Conservation (phyloP, 257 asterid genomes). For the Mentha longifolia region DNA sequence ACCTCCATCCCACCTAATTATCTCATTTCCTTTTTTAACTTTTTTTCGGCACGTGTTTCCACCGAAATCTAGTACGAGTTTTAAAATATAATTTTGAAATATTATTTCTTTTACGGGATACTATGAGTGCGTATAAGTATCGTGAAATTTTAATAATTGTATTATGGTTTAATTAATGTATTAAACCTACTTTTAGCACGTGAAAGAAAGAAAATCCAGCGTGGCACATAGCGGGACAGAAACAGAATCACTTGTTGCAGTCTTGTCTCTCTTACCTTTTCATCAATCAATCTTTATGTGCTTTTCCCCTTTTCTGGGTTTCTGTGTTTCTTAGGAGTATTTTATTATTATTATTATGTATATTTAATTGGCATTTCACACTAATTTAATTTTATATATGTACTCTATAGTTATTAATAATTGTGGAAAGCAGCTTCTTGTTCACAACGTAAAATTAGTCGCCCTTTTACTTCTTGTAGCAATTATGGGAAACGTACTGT, state of each 20-base stretch:
- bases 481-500: background rate
- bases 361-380: background rate
- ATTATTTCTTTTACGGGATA: too few species aligned
- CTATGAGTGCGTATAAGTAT: too few species aligned
- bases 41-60: too few species aligned
- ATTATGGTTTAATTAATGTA: too few species aligned
- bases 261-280: conserved; percentile 63
- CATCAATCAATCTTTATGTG: conserved; percentile 74
- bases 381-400: background rate
- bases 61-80: too few species aligned
- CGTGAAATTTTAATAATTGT: too few species aligned
- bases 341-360: too few species aligned
- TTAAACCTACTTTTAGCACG: conserved; percentile 39
- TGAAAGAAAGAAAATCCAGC: conserved; percentile 36
- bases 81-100: too few species aligned
- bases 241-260: conserved; percentile 58
- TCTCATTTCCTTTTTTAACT: too few species aligned
- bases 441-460: conserved; percentile 20
- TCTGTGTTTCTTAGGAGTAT: conserved; percentile 37
- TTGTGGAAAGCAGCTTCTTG: conserved; percentile 24
- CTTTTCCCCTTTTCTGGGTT: conserved; percentile 60
- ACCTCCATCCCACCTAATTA: too few species aligned
- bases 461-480: background rate
- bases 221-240: conserved; percentile 30
- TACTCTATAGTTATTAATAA: background rate